Base-by-base conservation (phyloP, 2,329 filamentous ascomycete species). In the Xylaria multiplex region DNA sequence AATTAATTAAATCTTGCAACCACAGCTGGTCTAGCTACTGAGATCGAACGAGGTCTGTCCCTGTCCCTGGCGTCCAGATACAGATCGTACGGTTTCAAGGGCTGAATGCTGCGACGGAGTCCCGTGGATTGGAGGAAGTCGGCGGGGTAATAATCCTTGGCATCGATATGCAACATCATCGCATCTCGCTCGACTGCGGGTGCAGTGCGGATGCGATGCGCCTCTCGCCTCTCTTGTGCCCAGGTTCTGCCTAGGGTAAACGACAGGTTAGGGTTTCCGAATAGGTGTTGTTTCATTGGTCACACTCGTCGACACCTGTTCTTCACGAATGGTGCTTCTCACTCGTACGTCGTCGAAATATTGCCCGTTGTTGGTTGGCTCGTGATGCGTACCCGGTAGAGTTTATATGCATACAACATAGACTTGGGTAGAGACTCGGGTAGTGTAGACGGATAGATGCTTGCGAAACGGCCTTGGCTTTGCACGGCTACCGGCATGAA, bases 31-130 rank as follows among this genome's bases (percentile, higher is more conserved):
- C 37, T 40, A 40, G 4, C 9, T 40, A 40, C 37, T 13, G 45
- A 52, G 22, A 65, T 65, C 62, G 57, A 60, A 60, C 62, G 62
- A 65, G 43, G 45, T 57, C 40, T 30, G 45, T 40, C 54, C 53
- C 37, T 35, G 53, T 43, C 53, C 53, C 37, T 55, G 37, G 24
- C 37, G 24, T 43, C 6, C 22, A 43, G 53, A 55, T 30, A 54
- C 52, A 61, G 63, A 65, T 65, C 63, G 53, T 62, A 65, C 63
- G 63, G 63, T 62, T 65, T 61, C 53, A 45, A 62, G 58, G 52
- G 40, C 58, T 61, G 58, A 61, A 58, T 58, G 58, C 46, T 42
- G 53, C 60, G 58, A 54, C 49, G 30, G 30, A 49, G 35, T 30
- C 53, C 32, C 32, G 46, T 46, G 58, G 48, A 45, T 52, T 61